Evolutionary conservation across 2,329 filamentous ascomycete species (phyloP).

Genomic region (Myriosclerotinia scirpicola): DNA sequence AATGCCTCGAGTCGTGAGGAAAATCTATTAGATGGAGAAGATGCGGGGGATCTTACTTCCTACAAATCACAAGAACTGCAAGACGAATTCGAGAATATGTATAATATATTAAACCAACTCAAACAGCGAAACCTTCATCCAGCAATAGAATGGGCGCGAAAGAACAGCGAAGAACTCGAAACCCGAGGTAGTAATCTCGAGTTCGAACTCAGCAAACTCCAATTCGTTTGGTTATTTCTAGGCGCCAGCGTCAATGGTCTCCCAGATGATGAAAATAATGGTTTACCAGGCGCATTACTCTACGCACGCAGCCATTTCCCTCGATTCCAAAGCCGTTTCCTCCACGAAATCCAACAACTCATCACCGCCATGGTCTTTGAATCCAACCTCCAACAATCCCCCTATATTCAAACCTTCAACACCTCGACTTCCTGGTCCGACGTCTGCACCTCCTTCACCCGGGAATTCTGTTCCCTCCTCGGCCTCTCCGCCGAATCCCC

Average conservation of each 20-base stretch:
- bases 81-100: conserved; percentile 84
- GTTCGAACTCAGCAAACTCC: conserved; percentile 87
- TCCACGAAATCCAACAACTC: conserved; percentile 77
- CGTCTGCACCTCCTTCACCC: conserved; percentile 81
- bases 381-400: conserved; percentile 71
- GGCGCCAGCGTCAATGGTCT: conserved; percentile 56
- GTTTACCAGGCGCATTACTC: conserved; percentile 63
- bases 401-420: conserved; percentile 77
- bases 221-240: conserved; percentile 86
- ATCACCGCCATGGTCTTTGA: conserved; percentile 78
- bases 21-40: conserved; percentile 37
- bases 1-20: conserved; percentile 38
- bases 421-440: conserved; percentile 77
- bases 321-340: conserved; percentile 72
- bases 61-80: conserved; percentile 70
- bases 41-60: conserved; percentile 49
- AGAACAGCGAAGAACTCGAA: conserved; percentile 70
- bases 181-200: conserved; percentile 86
- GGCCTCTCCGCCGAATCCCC: conserved; percentile 89
- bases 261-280: conserved; percentile 55
- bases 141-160: conserved; percentile 82
- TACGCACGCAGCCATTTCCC: conserved; percentile 77
- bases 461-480: conserved; percentile 90
- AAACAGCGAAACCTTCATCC: conserved; percentile 72
- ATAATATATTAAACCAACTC: conserved; percentile 78